A percentile compares a stretch with the other conserved stretches of the same genome.
These are phyloP conservation scores for Ricinus communis DNA, from an alignment of 345 rosid species.

Conservation along the genomic window DNA sequence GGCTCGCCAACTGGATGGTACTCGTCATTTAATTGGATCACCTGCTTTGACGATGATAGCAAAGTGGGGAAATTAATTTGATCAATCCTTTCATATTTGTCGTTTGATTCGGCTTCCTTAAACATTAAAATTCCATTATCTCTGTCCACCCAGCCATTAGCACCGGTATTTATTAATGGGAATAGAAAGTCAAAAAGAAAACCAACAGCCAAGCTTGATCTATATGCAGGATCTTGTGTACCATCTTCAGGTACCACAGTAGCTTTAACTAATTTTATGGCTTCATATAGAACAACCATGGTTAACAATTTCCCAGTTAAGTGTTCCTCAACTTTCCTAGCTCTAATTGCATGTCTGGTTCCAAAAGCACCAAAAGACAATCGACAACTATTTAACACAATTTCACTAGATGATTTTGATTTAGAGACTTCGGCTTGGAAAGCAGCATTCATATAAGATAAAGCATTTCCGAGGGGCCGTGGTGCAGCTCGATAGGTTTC, in stretches of 20 bases:
- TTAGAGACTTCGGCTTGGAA: constrained; percentile 59
- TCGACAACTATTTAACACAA: constrained; percentile 44
- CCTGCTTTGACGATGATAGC: constrained; percentile 63
- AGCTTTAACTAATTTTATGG: constrained; percentile 46
- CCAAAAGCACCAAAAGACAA: constrained; percentile 87
- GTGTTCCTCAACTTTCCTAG: constrained; percentile 54
- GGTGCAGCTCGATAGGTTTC: constrained; percentile 85
- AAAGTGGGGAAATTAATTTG: constrained; percentile 32
- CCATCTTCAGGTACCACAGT: constrained; percentile 57
- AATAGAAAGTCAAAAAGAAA: constrained; percentile 66
- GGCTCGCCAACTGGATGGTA: constrained; percentile 74
- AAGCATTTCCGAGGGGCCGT: constrained; percentile 72
- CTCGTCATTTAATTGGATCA: constrained; percentile 43
- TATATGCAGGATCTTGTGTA: constrained; percentile 43
- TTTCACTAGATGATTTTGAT: constrained; percentile 35
- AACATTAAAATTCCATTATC: neutral
- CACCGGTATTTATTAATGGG: constrained; percentile 36
- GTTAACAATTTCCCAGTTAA: constrained; percentile 56
- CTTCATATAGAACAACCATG: constrained; percentile 48
- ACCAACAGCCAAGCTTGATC: constrained; percentile 74
- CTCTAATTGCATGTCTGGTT: constrained; percentile 67
- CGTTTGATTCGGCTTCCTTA: constrained; percentile 13
- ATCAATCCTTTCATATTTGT: constrained; percentile 14
- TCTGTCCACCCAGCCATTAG: constrained; percentile 19
- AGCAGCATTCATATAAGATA: constrained; percentile 77